phyloP scores from a whole-genome alignment of 805 yeast genomes.

The Nakazawaea wickerhamii region DNA sequence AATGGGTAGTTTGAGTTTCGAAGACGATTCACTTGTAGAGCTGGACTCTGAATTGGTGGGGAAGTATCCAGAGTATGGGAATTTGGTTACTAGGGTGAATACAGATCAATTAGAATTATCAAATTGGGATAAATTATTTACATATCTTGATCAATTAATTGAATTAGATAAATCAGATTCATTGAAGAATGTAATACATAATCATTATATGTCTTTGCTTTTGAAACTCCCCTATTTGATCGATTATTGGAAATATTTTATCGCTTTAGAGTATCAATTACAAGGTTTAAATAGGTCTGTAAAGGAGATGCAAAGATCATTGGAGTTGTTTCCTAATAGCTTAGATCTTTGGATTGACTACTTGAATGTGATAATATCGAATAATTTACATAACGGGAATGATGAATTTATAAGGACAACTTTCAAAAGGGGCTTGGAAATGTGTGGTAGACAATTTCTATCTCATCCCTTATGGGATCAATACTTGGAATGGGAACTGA shows the following conservation, averaged over 20 bases:
- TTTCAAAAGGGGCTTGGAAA: slow-evolving; percentile 42
- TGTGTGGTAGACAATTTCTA: slow-evolving; percentile 66
- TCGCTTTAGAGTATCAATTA: slow-evolving; percentile 48
- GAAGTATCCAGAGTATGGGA: slow-evolving; percentile 6
- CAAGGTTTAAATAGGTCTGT: slow-evolving; percentile 50
- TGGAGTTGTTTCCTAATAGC: slow-evolving; percentile 48
- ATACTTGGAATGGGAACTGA: slow-evolving; percentile 57
- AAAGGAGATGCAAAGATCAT: slow-evolving; percentile 36
- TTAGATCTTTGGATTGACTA: slow-evolving; percentile 70
- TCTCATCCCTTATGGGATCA: slow-evolving; percentile 83
- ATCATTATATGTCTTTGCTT: slow-evolving; percentile 39
- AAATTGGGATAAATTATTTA: slow-evolving; percentile 22
- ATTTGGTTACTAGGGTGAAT: not conserved
- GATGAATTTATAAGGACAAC: slow-evolving; percentile 29
- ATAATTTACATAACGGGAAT: slow-evolving; percentile 26
- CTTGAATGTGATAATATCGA: slow-evolving; percentile 44
- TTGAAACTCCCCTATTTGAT: slow-evolving; percentile 50
- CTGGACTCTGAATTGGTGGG: not conserved
- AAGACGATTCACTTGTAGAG: not conserved
- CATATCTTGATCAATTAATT: slow-evolving; percentile 14
- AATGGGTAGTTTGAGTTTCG: not conserved
- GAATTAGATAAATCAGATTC: slow-evolving; percentile 6
- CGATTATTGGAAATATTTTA: slow-evolving; percentile 62
- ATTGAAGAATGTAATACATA: slow-evolving; percentile 17
- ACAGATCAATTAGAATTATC: not conserved